Evolutionary conservation across 1,284 basidiomycete species (phyloP).

Genomic region (Ustilago tritici): DNA sequence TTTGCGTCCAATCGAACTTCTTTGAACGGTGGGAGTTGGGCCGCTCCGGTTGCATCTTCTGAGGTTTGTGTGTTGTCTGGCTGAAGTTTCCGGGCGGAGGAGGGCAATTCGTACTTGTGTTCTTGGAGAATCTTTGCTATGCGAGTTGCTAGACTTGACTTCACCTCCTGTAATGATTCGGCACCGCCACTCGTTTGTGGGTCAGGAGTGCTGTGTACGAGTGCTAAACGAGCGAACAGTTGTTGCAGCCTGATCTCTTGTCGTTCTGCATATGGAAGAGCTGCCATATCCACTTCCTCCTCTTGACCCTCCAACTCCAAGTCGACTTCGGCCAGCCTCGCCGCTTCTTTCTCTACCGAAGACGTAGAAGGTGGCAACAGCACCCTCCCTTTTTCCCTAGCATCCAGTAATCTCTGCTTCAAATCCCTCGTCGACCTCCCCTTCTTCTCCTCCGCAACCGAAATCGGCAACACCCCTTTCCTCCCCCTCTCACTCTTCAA

Average conservation of each 20-base stretch:
- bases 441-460: slow-evolving; percentile 20
- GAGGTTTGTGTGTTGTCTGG: neutral
- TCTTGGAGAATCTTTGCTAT: slow-evolving; percentile 35
- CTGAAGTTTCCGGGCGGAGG: neutral
- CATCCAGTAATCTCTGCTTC: slow-evolving; percentile 37
- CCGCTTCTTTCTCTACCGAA: neutral
- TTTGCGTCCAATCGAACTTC: slow-evolving; percentile 19
- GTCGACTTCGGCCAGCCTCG: neutral
- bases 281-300: slow-evolving; percentile 20
- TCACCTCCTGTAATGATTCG: slow-evolving; percentile 31
- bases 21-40: slow-evolving; percentile 7
- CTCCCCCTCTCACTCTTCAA: slow-evolving; percentile 1
- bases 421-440: slow-evolving; percentile 14
- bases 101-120: slow-evolving; percentile 32
- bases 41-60: neutral
- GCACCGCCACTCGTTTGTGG: neutral
- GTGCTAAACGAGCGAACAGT: slow-evolving; percentile 41
- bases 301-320: neutral
- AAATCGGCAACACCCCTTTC: slow-evolving; percentile 6
- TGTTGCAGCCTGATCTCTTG: slow-evolving; percentile 44
- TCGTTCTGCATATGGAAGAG: slow-evolving; percentile 34
- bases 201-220: slow-evolving; percentile 22
- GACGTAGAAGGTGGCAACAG: slow-evolving; percentile 31
- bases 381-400: slow-evolving; percentile 34
- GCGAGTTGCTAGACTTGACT: slow-evolving; percentile 38